These are phyloP conservation scores for Claviceps humidiphila DNA, from an alignment of 2,329 filamentous ascomycete genomes.

Conservation along the genomic window DNA sequence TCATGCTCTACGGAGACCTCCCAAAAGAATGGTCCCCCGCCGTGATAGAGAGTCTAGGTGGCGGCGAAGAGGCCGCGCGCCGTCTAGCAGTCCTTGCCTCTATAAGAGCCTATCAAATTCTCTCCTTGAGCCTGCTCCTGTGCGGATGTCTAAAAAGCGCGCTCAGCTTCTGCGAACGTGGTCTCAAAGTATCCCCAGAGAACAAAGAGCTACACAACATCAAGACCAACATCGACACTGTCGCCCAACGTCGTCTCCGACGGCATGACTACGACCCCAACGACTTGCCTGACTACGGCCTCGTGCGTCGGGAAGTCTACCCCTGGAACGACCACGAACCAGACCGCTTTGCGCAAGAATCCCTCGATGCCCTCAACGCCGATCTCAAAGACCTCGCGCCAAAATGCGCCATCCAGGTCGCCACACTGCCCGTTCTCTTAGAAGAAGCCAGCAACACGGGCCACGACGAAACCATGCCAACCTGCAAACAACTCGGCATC, in stretches of 20 bases:
- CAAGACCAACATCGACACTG: constrained; percentile 38
- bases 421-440: constrained; percentile 60
- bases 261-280: constrained; percentile 32
- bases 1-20: constrained; percentile 33
- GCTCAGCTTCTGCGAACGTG: constrained; percentile 49
- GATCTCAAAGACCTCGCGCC: constrained; percentile 58
- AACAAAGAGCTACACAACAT: constrained; percentile 43
- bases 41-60: constrained; percentile 19
- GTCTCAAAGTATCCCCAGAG: constrained; percentile 38
- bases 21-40: constrained; percentile 20
- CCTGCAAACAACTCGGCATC: constrained; percentile 69
- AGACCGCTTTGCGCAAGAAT: constrained; percentile 56
- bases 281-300: constrained; percentile 54
- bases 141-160: constrained; percentile 59
- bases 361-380: constrained; percentile 58
- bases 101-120: constrained; percentile 45
- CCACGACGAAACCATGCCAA: constrained; percentile 36
- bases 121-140: constrained; percentile 45
- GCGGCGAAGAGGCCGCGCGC: constrained; percentile 19
- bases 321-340: constrained; percentile 57
- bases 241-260: constrained; percentile 36
- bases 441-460: constrained; percentile 38
- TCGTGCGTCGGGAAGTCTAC: constrained; percentile 58
- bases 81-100: constrained; percentile 36
- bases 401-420: constrained; percentile 66